Percentiles rank a stretch among this genome's conserved stretches.
phyloP scores from a whole-genome alignment of 1,139 yeast species.

The Blastobotrys raffinosifermentans region DNA sequence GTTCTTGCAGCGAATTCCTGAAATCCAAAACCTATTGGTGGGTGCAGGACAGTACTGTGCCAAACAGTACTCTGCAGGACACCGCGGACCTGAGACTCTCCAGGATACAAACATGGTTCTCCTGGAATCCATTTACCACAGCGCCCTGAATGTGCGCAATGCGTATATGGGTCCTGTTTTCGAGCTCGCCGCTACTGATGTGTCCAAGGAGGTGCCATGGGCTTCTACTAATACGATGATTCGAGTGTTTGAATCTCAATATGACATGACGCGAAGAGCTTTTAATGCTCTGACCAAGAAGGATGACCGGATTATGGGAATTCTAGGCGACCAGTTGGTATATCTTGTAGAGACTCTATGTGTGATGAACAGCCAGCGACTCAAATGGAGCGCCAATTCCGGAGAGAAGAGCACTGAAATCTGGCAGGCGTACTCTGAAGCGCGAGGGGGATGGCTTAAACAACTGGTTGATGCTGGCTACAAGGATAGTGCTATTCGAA shows the following conservation, averaged over 20 bases:
- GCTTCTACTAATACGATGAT: conserved; percentile 27
- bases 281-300: conserved; percentile 14
- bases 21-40: conserved; percentile 16
- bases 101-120: conserved; percentile 28
- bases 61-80: neutral
- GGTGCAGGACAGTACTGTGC: conserved; percentile 13
- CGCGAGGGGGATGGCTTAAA: conserved; percentile 48
- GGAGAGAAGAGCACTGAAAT: conserved; percentile 16
- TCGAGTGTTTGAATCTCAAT: conserved; percentile 22
- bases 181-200: conserved; percentile 17
- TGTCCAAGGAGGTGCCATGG: conserved; percentile 28
- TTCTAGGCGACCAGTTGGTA: conserved; percentile 23
- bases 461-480: conserved; percentile 45
- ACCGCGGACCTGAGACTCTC: conserved; percentile 13
- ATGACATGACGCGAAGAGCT: conserved; percentile 16
- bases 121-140: conserved; percentile 23
- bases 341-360: conserved; percentile 29
- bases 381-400: conserved; percentile 20
- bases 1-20: conserved; percentile 16
- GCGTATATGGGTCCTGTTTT: conserved; percentile 17
- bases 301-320: conserved; percentile 11
- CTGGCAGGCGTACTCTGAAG: conserved; percentile 21
- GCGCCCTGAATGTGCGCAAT: conserved; percentile 24
- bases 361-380: conserved; percentile 26
- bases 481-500: conserved; percentile 48